Evolutionary conservation across 179 eudicot species (phyloP), one percentile per base, ranked within the genome.

Genomic region (Amaranthus tricolor): DNA sequence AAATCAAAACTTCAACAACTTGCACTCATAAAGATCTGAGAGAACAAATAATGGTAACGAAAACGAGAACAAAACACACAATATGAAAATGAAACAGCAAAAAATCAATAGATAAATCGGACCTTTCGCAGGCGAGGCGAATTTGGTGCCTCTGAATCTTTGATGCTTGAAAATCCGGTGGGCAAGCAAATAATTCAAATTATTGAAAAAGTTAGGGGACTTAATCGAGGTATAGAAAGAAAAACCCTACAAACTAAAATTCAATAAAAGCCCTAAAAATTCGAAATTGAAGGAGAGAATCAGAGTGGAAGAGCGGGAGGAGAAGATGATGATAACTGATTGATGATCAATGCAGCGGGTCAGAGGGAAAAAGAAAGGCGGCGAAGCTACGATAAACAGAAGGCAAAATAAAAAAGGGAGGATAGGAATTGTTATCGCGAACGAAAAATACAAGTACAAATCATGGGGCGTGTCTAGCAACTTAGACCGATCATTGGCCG

Each of bases 221-320:
- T 31, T 44, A 45, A 48, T 49, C 21, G 44, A 6, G 45, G 17
- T 50, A 14, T 12, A 51, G 19, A 51, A 19, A 16, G 6, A 6
- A 11, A 50, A 61, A 77, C 74, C 70, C 70, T 77, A 70, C 31
- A 24, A 78, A 63, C 66, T 12, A 71, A 72, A 15, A 62, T 61
- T 48, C 4, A 71, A 0, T 3, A 15, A 9, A 66, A 66, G 49
- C 31, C 70, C 70, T 17, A n/a, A 21, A 10, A 10, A 45, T 11
- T 16, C 13, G 5, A 16, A 64, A 15, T 14, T 6, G 21, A 63
- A 31, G 48, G 50, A 14, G 50, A 63, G 21, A 63, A 19, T 31
- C 2, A 44, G 48, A 13, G 47, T 64, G 68, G n/a, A 64, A 9
- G 51, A 64, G 68, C 7, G 68, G 45, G 45, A 2, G 12, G 16